Evolutionary conservation across 495 filamentous ascomycete genomes (phyloP).

Genomic region (Penicillium steckii): DNA sequence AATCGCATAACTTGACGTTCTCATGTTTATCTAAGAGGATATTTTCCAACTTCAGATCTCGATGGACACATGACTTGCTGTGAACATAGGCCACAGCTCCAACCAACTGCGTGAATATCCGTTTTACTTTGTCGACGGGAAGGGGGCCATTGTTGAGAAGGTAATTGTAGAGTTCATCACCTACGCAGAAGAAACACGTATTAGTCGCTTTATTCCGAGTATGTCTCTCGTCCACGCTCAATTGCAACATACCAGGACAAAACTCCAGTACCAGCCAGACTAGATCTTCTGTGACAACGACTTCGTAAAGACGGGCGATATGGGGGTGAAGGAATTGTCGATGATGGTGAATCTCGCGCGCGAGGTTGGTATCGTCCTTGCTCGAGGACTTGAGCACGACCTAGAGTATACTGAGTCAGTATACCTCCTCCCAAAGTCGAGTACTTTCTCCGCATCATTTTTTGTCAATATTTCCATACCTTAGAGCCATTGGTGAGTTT

Average conservation of each 20-base stretch:
- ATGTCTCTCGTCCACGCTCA: not conserved
- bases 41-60: conserved; percentile 95
- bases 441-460: not conserved
- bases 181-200: conserved; percentile 38
- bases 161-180: conserved; percentile 96
- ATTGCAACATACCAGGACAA: conserved; percentile 71
- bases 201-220: conserved; percentile 1
- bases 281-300: conserved; percentile 90
- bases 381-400: conserved; percentile 97
- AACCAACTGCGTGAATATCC: conserved; percentile 92
- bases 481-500: conserved; percentile 99
- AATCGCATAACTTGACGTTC: conserved; percentile 98
- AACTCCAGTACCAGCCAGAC: conserved; percentile 98
- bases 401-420: conserved; percentile 41
- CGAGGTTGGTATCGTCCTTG: conserved; percentile 92
- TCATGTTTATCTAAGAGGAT: conserved; percentile 95
- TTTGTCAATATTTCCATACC: conserved; percentile 51
- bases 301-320: conserved; percentile 95
- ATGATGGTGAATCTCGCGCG: conserved; percentile 97
- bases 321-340: conserved; percentile 97
- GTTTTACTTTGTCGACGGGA: conserved; percentile 85
- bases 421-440: not conserved
- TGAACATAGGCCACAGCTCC: conserved; percentile 96
- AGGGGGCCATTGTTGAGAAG: conserved; percentile 82
- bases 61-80: conserved; percentile 91